Evolutionary conservation across 768 basidiomycete genomes (phyloP), one percentile per base, ranked within the genome.

Genomic region (Lentinula lateritia): DNA sequence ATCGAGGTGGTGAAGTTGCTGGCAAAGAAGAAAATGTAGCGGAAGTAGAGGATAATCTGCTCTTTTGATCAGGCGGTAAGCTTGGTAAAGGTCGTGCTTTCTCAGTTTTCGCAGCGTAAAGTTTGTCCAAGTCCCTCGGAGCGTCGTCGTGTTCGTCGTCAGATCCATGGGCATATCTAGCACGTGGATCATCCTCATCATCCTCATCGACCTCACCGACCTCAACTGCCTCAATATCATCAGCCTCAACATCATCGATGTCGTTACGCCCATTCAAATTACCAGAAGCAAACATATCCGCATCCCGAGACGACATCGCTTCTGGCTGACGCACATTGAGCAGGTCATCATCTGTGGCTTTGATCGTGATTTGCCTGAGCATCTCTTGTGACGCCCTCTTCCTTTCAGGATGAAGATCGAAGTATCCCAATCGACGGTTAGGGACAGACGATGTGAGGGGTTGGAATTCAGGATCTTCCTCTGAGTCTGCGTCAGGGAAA

Each of bases 341-440:
- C 36, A 76, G 75, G 60, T 77, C 78, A 8, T 77, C 78, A 9
- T 76, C 72, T 16, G 78, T 75, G 12, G 69, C 68, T 20, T 46
- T 20, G 23, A 63, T 66, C n/a, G 2, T 39, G 65, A 64, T n/a
- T 67, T 58, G 41, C 6, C 36, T 32, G 23, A 46, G 45, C 18
- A 39, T n/a, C 35, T 59, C 58, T 18, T 48, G 45, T 34, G 58
- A 59, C 3, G 65, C 61, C 5, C 52, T 32, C 12, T 86, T 75
- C 50, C 90, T 79, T 50, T 92, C 90, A 10, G 90, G 90, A 69
- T 92, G 90, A 13, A 90, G 66, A 69, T 91, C 90, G 69, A 92
- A 92, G 70, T 92, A 92, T 0, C 88, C 87, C 32, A 85, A 56
- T 16, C 88, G 80, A 50, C 77, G 72, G 65, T 78, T 61, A 36